Base-by-base conservation (phyloP, 2,329 filamentous ascomycete genomes). In the Pseudogymnoascus sp. region DNA sequence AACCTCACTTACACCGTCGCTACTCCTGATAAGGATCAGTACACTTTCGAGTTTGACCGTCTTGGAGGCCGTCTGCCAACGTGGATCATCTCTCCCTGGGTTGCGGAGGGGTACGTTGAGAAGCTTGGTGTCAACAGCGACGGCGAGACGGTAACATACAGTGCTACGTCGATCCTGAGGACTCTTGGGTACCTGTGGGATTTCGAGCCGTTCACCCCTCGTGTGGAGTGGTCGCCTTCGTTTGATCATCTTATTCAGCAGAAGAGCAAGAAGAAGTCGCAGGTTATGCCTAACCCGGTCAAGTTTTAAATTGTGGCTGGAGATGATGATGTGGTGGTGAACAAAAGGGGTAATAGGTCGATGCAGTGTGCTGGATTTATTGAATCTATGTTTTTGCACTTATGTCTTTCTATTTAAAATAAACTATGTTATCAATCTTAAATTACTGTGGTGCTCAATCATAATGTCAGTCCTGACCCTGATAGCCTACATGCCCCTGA, bases 81-180 rank as follows among this genome's bases (percentile, higher is more conserved):
- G 0, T 64, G 78, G 4, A 67, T 78, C 2, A 76, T 79, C 62
- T 78, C 76, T 3, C 76, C 76, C 0, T 80, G 78, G 78, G 77
- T 80, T 1, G 69, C 67, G 2, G 74, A 76, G 64, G 78, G 75
- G 0, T 17, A 72, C 1, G 72, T 80, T 7, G 78, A 80, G 69
- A 73, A 75, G 15, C 69, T 71, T 61, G 76, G 75, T 7, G 62
- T 33, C 15, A 76, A 77, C 62, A 68, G 72, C 8, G 69, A 71
- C 2, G 75, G 75, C 19, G 71, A 76, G 15, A 21, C 5, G 1
- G 62, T 63, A 4, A 28, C 62, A 19, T 79, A 78, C 67, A 74
- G 72, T 9, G 75, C 76, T 38, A 76, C 76, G 4, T 77, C 76
- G 0, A 75, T 78, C 47, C 69, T 78, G 11, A 75, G 75, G 64